These are phyloP conservation scores for Anisodus tanguticus DNA, from an alignment of 257 asterid genomes.

Conservation along the genomic window DNA sequence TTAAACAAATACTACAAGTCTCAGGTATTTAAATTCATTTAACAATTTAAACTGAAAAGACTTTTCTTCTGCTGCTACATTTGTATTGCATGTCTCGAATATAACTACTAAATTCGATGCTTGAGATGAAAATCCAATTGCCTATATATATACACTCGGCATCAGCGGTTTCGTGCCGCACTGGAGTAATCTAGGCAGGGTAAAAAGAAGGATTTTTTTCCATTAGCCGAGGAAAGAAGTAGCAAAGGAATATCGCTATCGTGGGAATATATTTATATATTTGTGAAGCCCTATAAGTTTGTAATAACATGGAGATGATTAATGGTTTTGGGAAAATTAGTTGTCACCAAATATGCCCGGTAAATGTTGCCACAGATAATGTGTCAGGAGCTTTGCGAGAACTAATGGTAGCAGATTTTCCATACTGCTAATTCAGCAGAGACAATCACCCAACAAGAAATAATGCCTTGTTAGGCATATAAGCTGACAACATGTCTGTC, in stretches of 20 bases:
- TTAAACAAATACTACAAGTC: not conserved
- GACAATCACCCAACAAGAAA: not conserved
- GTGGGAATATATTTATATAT: not conserved
- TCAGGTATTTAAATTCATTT: not conserved
- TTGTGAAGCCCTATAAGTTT: not conserved
- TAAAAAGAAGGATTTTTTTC: too few species aligned
- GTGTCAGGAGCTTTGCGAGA: constrained; percentile 22
- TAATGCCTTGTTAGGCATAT: constrained; percentile 18
- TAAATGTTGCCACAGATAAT: constrained; percentile 15
- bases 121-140: too few species aligned
- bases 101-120: not conserved
- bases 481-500: not conserved
- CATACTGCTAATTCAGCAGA: constrained; percentile 5
- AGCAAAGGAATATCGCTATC: too few species aligned
- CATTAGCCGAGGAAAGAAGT: too few species aligned
- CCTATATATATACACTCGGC: too few species aligned
- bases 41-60: not conserved
- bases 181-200: too few species aligned
- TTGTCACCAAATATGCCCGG: constrained; percentile 20
- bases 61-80: not conserved
- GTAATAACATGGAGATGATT: not conserved
- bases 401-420: not conserved
- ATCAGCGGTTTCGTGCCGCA: too few species aligned
- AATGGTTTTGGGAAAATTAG: not conserved
- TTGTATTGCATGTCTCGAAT: not conserved